phyloP scores from a whole-genome alignment of 2,329 filamentous ascomycete species.

The Epichloe sibirici region DNA sequence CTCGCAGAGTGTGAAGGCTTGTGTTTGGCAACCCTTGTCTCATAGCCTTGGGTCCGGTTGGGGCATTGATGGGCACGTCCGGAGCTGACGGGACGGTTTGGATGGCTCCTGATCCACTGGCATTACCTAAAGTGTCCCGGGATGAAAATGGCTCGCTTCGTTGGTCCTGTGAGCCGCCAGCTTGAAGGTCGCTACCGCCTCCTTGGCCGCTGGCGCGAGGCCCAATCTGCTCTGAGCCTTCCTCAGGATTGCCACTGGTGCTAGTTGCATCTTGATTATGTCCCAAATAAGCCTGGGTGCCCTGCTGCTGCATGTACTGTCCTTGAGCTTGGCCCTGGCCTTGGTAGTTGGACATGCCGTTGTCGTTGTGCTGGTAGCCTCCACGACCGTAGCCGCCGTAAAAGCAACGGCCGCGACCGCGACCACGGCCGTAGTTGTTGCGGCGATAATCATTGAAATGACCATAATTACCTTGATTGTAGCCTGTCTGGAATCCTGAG shows the following conservation, averaged over 20 bases:
- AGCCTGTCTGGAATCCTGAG: conserved; percentile 65
- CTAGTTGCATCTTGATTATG: conserved; percentile 13
- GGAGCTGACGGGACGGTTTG: conserved; percentile 23
- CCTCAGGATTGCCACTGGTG: conserved; percentile 11
- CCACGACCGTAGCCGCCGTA: conserved; percentile 45
- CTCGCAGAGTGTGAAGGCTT: conserved; percentile 54
- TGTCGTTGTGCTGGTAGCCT: conserved; percentile 27
- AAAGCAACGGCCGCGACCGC: conserved; percentile 54
- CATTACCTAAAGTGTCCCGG: conserved; percentile 20
- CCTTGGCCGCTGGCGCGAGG: conserved; percentile 4
- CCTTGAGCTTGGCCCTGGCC: conserved; percentile 19
- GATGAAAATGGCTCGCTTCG: conserved; percentile 11
- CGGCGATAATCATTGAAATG: conserved; percentile 69
- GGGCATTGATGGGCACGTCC: conserved; percentile 55
- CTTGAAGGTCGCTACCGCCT: conserved; percentile 7
- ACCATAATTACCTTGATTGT: conserved; percentile 76
- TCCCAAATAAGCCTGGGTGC: conserved; percentile 3
- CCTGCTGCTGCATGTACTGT: conserved; percentile 18
- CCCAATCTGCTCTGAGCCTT: conserved; percentile 14
- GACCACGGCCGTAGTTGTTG: conserved; percentile 53
- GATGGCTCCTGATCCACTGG: conserved; percentile 15
- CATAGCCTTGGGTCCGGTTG: conserved; percentile 91
- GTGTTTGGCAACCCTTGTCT: conserved; percentile 77
- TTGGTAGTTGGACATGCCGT: conserved; percentile 25
- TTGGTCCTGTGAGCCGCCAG: conserved; percentile 11